These are phyloP conservation scores for Malus sieversii DNA, from an alignment of 306 rosid genomes.

Conservation along the genomic window DNA sequence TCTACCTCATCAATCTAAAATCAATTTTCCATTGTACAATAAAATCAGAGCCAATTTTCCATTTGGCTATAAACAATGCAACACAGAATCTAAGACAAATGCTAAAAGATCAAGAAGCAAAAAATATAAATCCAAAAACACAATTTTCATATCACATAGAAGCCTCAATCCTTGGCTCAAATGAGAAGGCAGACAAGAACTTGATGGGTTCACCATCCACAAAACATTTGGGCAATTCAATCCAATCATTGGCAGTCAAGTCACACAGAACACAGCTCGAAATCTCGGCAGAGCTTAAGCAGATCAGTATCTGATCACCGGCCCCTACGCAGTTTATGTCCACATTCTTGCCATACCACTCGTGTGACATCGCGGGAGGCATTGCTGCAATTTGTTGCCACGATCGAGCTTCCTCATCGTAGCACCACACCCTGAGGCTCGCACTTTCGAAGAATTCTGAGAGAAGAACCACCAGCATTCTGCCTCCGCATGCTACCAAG, in stretches of 20 bases:
- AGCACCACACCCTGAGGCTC: slow-evolving; percentile 77
- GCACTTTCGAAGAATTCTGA: slow-evolving; percentile 76
- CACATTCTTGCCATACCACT: slow-evolving; percentile 83
- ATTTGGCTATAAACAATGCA: background rate
- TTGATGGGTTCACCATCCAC: slow-evolving; percentile 59
- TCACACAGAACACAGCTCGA: slow-evolving; percentile 57
- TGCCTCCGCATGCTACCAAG: slow-evolving; percentile 66
- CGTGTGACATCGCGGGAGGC: slow-evolving; percentile 85
- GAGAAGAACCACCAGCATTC: slow-evolving; percentile 70
- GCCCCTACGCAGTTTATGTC: slow-evolving; percentile 90
- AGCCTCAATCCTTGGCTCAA: slow-evolving; percentile 93
- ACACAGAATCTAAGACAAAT: background rate
- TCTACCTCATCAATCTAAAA: background rate
- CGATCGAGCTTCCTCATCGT: slow-evolving; percentile 37
- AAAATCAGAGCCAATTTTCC: background rate
- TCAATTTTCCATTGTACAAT: background rate
- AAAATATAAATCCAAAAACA: background rate
- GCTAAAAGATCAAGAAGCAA: background rate
- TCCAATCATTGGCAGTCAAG: slow-evolving; percentile 57
- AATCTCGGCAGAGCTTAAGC: slow-evolving; percentile 60
- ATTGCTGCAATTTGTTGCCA: slow-evolving; percentile 83
- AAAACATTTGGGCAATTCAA: slow-evolving; percentile 62
- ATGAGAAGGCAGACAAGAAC: slow-evolving; percentile 85
- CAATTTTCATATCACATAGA: slow-evolving; percentile 31
- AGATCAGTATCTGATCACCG: slow-evolving; percentile 54